Percentiles rank a stretch among this genome's conserved stretches.
phyloP scores from a whole-genome alignment of 2,329 filamentous ascomycete genomes.

The Colletotrichum caudatum region DNA sequence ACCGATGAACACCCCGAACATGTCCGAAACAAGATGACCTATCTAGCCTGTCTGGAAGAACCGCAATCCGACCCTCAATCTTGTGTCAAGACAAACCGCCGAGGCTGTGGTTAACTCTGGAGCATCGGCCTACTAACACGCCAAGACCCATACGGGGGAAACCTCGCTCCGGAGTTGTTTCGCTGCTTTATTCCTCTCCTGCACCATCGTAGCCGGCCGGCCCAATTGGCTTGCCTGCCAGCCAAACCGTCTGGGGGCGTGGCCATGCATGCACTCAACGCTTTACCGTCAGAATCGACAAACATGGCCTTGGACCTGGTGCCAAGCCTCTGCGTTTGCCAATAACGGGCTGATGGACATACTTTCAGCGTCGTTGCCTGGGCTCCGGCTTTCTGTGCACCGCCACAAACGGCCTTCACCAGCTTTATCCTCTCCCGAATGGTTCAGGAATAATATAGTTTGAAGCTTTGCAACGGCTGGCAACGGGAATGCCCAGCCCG shows the following conservation, averaged over 20 bases:
- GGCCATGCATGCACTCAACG: slow-evolving; percentile 11
- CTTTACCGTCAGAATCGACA: neutral
- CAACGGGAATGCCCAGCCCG: neutral
- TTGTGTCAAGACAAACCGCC: slow-evolving; percentile 17
- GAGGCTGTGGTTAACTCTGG: neutral
- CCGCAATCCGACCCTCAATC: neutral
- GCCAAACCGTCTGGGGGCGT: slow-evolving; percentile 9
- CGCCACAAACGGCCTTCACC: neutral
- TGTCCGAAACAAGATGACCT: neutral
- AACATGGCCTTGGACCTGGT: neutral
- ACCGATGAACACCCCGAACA: neutral
- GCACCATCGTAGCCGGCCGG: neutral
- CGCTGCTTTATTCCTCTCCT: neutral
- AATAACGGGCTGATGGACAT: neutral
- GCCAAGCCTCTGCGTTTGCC: neutral
- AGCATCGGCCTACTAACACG: neutral
- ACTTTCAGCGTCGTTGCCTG: neutral
- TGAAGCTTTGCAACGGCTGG: neutral
- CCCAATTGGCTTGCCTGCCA: slow-evolving; percentile 5
- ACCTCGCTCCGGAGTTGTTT: neutral
- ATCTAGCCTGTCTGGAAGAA: neutral
- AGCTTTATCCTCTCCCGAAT: neutral
- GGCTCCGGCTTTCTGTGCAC: neutral
- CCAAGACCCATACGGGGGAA: neutral
- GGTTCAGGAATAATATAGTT: neutral